These are phyloP conservation scores for Fusarium incarnatum DNA, from an alignment of 2,329 filamentous ascomycete species.

Conservation along the genomic window DNA sequence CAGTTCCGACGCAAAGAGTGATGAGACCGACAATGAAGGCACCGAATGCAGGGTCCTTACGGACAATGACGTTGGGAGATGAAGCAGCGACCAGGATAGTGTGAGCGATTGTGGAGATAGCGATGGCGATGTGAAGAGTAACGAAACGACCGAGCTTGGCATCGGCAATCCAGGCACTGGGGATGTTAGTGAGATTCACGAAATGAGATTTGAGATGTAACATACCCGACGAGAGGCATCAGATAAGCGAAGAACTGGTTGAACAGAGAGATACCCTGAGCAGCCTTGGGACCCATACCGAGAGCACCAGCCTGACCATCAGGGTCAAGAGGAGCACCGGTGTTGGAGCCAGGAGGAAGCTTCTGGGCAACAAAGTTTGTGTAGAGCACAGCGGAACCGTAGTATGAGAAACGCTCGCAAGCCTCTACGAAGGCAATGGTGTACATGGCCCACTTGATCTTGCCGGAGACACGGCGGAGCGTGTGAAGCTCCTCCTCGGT, in stretches of 20 bases:
- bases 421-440: conserved; percentile 79
- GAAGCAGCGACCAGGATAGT: conserved; percentile 74
- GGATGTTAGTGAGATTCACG: conserved; percentile 6
- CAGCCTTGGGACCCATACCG: conserved; percentile 68
- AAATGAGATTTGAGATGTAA: conserved; percentile 1
- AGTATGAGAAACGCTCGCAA: conserved; percentile 83
- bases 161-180: conserved; percentile 69
- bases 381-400: conserved; percentile 76
- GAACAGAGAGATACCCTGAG: conserved; percentile 61
- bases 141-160: conserved; percentile 78
- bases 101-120: conserved; percentile 74
- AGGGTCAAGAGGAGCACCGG: conserved; percentile 59
- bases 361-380: conserved; percentile 72
- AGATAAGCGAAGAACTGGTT: conserved; percentile 73
- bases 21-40: conserved; percentile 76
- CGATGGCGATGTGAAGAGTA: conserved; percentile 76
- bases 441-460: conserved; percentile 74
- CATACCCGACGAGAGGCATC: conserved; percentile 67
- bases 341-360: conserved; percentile 64
- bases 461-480: conserved; percentile 72
- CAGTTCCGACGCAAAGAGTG: conserved; percentile 71
- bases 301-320: conserved; percentile 63
- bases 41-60: conserved; percentile 68
- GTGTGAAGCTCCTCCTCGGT: conserved; percentile 72
- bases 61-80: conserved; percentile 70